A percentile compares a stretch with the other conserved stretches of the same genome.
Conservation (phyloP, 2,329 filamentous ascomycete genomes). For the Cladosporium sp. region DNA sequence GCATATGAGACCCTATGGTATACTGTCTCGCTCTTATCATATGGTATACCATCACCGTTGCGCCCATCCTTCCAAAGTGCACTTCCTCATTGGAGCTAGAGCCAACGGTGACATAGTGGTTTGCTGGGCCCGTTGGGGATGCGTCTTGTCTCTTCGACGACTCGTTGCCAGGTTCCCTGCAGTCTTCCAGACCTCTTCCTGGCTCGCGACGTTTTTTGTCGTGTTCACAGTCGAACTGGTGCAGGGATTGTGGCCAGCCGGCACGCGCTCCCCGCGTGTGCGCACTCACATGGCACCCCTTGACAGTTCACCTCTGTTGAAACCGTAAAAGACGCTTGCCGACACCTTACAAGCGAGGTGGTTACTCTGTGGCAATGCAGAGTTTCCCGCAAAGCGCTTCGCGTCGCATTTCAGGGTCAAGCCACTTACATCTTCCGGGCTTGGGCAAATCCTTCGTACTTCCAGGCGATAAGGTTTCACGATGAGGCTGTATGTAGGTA, state of each 20-base stretch:
- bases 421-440: slow-evolving; percentile 1
- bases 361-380: no score
- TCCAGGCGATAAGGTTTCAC: not conserved
- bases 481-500: not conserved
- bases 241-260: not conserved
- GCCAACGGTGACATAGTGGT: not conserved
- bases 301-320: not conserved
- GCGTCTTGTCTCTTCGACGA: no score
- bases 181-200: no score
- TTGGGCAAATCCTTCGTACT: not conserved
- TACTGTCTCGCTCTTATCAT: no score
- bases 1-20: no score
- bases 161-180: no score
- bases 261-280: slow-evolving; percentile 5
- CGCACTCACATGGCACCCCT: slow-evolving; percentile 9
- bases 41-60: no score
- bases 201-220: not conserved
- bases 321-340: not conserved
- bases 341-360: not conserved
- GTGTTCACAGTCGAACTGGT: not conserved
- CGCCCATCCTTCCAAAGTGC: not conserved
- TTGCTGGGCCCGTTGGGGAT: no score
- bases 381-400: no score
- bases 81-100: not conserved
- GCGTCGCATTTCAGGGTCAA: not conserved